These are phyloP conservation scores for Jackrogersella multiformis DNA, from an alignment of 495 filamentous ascomycete genomes.

Conservation along the genomic window DNA sequence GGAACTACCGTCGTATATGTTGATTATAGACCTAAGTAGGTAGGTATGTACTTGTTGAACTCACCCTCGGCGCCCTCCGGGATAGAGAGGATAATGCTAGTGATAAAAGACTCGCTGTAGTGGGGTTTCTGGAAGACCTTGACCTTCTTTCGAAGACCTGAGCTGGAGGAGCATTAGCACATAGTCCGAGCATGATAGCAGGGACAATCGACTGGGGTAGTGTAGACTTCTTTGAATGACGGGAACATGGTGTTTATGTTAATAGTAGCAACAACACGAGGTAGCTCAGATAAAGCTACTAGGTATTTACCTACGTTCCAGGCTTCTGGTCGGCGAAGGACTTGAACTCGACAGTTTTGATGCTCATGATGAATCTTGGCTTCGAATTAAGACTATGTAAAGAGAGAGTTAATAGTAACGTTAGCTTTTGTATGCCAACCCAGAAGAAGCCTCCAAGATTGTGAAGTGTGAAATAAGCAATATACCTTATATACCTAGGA, in stretches of 20 bases:
- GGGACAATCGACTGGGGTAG: neutral
- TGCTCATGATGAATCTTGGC: conserved; percentile 63
- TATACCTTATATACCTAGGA: too few relatives aligned
- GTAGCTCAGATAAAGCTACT: conserved; percentile 45
- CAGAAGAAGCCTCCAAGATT: conserved; percentile 2
- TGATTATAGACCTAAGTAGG: too few relatives aligned
- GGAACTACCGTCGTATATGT: neutral
- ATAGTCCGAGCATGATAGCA: conserved; percentile 7
- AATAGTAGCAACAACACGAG: conserved; percentile 43
- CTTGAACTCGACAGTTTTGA: conserved; percentile 77
- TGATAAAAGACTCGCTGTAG: conserved; percentile 95
- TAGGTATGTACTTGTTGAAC: conserved; percentile 13
- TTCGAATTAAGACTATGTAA: neutral
- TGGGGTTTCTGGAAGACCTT: conserved; percentile 93
- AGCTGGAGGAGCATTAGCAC: conserved; percentile 64
- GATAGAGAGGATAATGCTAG: conserved; percentile 93
- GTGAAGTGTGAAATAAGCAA: conserved; percentile 3
- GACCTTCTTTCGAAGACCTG: conserved; percentile 98
- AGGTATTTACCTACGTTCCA: conserved; percentile 82
- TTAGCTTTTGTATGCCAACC: neutral
- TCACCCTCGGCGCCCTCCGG: conserved; percentile 83
- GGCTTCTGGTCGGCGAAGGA: conserved; percentile 97
- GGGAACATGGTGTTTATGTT: neutral
- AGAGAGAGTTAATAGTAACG: neutral
- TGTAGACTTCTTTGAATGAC: neutral